Conservation (phyloP, 2,329 filamentous ascomycete species). For the Paecilomyces sp. region DNA sequence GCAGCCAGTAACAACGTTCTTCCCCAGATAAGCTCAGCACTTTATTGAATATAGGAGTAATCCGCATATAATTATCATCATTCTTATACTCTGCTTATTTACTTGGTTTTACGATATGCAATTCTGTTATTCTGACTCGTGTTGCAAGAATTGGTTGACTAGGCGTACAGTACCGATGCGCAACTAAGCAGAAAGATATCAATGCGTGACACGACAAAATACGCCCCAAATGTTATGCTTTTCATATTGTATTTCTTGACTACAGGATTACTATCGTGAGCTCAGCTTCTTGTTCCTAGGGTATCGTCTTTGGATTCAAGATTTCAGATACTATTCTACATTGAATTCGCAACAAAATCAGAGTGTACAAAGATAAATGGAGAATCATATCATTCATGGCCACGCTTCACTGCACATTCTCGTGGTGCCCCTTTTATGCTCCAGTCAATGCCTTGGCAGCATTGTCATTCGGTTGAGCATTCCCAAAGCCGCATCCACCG, state of each 20-base stretch:
- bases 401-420: not conserved
- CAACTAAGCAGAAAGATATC: too few species aligned
- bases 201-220: too few species aligned
- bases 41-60: not conserved
- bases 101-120: too few species aligned
- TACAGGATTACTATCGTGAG: not conserved
- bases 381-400: not conserved
- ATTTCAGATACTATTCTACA: not conserved
- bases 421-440: not conserved
- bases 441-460: conserved; percentile 17
- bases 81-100: too few species aligned
- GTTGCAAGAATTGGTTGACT: too few species aligned
- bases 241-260: too few species aligned
- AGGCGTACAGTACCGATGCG: too few species aligned
- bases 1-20: not conserved
- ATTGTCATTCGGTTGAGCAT: conserved; percentile 25
- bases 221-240: too few species aligned
- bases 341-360: not conserved
- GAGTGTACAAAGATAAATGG: not conserved
- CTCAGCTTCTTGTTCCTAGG: not conserved
- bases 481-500: conserved; percentile 29
- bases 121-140: too few species aligned
- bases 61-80: not conserved
- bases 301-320: not conserved
- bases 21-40: not conserved